phyloP scores from a whole-genome alignment of 2,329 filamentous ascomycete genomes.

The Amylocarpus encephaloides region DNA sequence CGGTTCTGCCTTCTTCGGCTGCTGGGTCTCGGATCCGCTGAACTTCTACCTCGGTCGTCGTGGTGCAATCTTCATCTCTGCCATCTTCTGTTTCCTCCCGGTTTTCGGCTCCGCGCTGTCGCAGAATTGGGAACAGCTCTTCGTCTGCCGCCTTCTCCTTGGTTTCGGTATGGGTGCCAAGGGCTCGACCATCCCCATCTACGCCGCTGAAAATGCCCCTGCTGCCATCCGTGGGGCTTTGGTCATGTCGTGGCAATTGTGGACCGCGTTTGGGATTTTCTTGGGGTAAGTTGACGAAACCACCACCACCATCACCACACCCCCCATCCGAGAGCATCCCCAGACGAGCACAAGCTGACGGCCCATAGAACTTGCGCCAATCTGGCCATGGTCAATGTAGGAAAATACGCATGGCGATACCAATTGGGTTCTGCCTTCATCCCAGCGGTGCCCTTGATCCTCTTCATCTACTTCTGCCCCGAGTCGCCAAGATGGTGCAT shows the following conservation, averaged over 20 bases:
- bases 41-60: slow-evolving; percentile 54
- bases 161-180: slow-evolving; percentile 58
- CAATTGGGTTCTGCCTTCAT: slow-evolving; percentile 60
- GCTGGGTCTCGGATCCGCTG: slow-evolving; percentile 56
- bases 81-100: slow-evolving; percentile 54
- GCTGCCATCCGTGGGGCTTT: slow-evolving; percentile 47
- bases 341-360: no score
- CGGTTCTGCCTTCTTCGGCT: slow-evolving; percentile 45
- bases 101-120: slow-evolving; percentile 54
- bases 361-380: slow-evolving; percentile 47
- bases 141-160: slow-evolving; percentile 49
- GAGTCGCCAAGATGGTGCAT: slow-evolving; percentile 62
- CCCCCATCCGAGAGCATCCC: no score
- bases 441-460: slow-evolving; percentile 54
- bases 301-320: no score
- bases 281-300: slow-evolving; percentile 38
- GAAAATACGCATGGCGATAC: slow-evolving; percentile 55
- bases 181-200: slow-evolving; percentile 43
- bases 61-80: slow-evolving; percentile 57
- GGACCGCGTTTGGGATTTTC: slow-evolving; percentile 59
- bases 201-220: slow-evolving; percentile 49
- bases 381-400: slow-evolving; percentile 53
- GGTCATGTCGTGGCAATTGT: slow-evolving; percentile 47
- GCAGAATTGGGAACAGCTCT: slow-evolving; percentile 53
- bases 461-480: slow-evolving; percentile 54